Evolutionary conservation across 306 rosid genomes (phyloP).

Genomic region (Quercus robur): DNA sequence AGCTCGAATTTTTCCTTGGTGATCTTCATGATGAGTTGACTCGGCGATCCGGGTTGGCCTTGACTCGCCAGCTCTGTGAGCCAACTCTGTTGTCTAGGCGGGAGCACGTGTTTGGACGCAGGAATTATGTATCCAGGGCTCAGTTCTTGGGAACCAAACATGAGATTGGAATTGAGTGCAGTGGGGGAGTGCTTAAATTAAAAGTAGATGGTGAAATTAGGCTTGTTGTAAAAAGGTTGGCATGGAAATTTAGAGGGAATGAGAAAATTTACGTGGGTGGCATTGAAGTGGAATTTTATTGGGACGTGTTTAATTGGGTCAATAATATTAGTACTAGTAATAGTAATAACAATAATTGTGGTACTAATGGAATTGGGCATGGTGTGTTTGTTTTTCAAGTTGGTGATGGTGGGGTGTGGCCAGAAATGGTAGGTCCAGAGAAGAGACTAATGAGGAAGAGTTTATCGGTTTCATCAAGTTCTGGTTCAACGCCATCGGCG

Average conservation of each 20-base stretch:
- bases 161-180: conserved; percentile 64
- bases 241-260: conserved; percentile 91
- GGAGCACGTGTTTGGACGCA: conserved; percentile 69
- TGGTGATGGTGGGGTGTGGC: conserved; percentile 75
- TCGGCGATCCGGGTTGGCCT: conserved; percentile 21
- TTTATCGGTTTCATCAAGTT: conserved; percentile 28
- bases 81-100: conserved; percentile 53
- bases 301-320: conserved; percentile 22
- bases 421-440: conserved; percentile 75
- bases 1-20: conserved; percentile 58
- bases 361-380: conserved; percentile 34
- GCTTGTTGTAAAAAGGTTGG: conserved; percentile 58
- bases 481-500: conserved; percentile 17
- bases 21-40: conserved; percentile 43
- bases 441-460: conserved; percentile 65
- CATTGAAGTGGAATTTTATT: conserved; percentile 66
- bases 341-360: conserved; percentile 2
- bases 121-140: conserved; percentile 49
- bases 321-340: conserved; percentile 15
- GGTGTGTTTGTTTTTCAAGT: conserved; percentile 77
- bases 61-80: conserved; percentile 9
- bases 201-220: conserved; percentile 55
- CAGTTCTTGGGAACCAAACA: conserved; percentile 65
- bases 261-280: conserved; percentile 63
- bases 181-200: conserved; percentile 49